Conservation (phyloP, 2,329 filamentous ascomycete species). For the Myriosclerotinia curreyana region DNA sequence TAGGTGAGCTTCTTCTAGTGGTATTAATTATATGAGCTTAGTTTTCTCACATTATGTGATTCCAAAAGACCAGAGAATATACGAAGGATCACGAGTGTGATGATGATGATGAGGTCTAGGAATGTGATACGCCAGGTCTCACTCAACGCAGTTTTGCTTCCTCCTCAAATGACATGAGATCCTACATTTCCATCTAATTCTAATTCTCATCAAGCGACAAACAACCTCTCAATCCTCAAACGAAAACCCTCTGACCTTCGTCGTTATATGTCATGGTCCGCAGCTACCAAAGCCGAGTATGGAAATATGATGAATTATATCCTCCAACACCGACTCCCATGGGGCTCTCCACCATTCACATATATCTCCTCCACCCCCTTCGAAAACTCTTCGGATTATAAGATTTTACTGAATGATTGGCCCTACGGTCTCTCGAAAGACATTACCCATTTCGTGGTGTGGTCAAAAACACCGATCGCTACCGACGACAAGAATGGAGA, state of each 20-base stretch:
- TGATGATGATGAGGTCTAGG: not conserved
- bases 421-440: conserved; percentile 72
- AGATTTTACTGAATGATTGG: conserved; percentile 87
- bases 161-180: not conserved
- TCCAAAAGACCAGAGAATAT: not conserved
- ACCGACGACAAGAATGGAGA: conserved; percentile 69
- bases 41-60: not conserved
- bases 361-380: conserved; percentile 46
- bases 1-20: conserved; percentile 47
- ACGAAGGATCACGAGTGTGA: conserved; percentile 14
- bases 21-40: not conserved
- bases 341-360: conserved; percentile 60
- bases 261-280: conserved; percentile 74
- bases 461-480: conserved; percentile 79
- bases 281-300: conserved; percentile 66
- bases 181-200: conserved; percentile 6
- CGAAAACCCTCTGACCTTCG: conserved; percentile 77
- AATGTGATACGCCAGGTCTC: not conserved
- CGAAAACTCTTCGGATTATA: conserved; percentile 55
- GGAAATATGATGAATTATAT: conserved; percentile 80
- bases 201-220: conserved; percentile 43
- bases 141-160: not conserved
- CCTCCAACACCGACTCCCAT: conserved; percentile 64
- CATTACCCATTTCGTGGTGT: conserved; percentile 82
- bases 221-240: conserved; percentile 71